These are phyloP conservation scores for Termitomyces sp. DNA, from an alignment of 768 basidiomycete species.

Conservation along the genomic window DNA sequence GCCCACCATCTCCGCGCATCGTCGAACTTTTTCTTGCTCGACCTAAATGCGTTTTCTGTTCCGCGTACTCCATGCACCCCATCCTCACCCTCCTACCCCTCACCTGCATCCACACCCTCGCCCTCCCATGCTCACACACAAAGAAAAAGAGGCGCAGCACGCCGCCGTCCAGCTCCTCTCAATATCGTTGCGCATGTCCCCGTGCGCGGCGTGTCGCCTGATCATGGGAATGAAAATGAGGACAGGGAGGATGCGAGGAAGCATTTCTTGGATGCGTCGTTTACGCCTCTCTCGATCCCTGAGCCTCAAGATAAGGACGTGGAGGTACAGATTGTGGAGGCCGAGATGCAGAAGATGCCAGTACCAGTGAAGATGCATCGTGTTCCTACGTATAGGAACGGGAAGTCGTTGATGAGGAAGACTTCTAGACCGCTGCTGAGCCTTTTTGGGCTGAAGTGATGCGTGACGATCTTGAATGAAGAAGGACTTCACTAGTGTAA, in stretches of 20 bases:
- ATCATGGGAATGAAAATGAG: conserved; percentile 3
- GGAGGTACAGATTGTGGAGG: background rate
- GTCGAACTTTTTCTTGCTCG: conserved; percentile 30
- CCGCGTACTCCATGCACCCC: conserved; percentile 13
- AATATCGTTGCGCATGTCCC: conserved; percentile 23
- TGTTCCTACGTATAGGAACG: background rate
- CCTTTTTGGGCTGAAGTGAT: conserved; percentile 11
- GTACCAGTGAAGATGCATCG: background rate
- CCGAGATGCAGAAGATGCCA: background rate
- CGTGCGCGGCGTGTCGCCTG: conserved; percentile 11
- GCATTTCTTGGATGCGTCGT: conserved; percentile 42
- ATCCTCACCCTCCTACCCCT: background rate
- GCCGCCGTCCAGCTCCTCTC: conserved; percentile 33
- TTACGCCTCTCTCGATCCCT: background rate
- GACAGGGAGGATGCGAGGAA: background rate
- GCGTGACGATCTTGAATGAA: background rate
- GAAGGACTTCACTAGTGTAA: background rate
- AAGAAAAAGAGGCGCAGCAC: conserved; percentile 19
- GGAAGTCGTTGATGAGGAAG: conserved; percentile 38
- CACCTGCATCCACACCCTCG: conserved; percentile 2
- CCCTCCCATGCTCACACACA: background rate
- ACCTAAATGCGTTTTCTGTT: conserved; percentile 28
- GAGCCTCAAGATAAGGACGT: background rate
- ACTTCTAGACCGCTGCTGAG: conserved; percentile 2
- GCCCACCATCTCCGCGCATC: conserved; percentile 28